phyloP scores from a whole-genome alignment of 2,329 filamentous ascomycete species.

The Talaromyces pinophilus region DNA sequence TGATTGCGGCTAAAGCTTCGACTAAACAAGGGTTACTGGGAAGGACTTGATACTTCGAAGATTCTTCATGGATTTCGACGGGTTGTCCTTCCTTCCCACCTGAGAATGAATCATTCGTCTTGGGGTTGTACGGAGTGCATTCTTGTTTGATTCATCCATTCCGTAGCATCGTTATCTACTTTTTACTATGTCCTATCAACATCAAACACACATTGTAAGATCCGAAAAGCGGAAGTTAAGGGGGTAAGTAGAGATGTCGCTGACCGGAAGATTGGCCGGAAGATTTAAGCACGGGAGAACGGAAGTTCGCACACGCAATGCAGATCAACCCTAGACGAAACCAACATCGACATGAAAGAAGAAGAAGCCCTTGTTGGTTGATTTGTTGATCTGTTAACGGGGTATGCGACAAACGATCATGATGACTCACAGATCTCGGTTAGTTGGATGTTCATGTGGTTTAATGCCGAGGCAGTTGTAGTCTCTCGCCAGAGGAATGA shows the following conservation, averaged over 20 bases:
- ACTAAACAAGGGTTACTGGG: slow-evolving; percentile 44
- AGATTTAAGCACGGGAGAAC: too few relatives aligned
- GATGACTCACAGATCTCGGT: background rate
- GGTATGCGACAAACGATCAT: background rate
- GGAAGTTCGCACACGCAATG: background rate
- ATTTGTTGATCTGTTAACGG: background rate
- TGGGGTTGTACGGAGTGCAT: background rate
- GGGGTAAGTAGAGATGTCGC: background rate
- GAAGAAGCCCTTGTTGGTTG: background rate
- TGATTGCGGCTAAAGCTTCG: slow-evolving; percentile 37
- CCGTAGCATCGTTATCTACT: background rate
- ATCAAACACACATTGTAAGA: background rate
- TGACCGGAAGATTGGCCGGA: background rate
- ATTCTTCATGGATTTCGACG: background rate
- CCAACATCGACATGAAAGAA: background rate
- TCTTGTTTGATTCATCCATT: background rate
- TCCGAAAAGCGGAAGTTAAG: background rate
- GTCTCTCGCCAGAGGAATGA: background rate
- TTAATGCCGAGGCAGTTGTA: background rate
- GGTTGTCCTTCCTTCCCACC: background rate
- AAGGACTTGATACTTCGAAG: slow-evolving; percentile 21
- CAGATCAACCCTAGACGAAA: background rate
- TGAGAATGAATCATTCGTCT: background rate
- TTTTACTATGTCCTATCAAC: background rate
- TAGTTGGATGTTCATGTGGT: background rate